Base-by-base conservation (phyloP, 352 stramenopile species). In the Globisporangium perplexum region DNA sequence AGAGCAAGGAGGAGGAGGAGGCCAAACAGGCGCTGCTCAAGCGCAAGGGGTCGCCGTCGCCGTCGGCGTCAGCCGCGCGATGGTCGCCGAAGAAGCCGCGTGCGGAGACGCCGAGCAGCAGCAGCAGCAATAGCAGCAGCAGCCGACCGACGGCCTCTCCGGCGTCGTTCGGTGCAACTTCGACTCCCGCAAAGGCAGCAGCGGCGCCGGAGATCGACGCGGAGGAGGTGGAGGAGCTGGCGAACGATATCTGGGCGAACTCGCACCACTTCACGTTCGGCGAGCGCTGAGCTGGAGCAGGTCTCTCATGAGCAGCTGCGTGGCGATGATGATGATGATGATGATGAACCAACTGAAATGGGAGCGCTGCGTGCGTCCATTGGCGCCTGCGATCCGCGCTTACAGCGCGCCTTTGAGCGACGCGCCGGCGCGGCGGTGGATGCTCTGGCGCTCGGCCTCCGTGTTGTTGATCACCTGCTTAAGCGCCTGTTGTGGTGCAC, bases 171-270 rank as follows among this genome's bases (percentile, higher is more conserved):
- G 14, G 5, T 22, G 12, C 43, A n/a, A n/a, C 47, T 4, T 30
- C 31, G 31, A 17, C 47, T 10, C 47, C 18, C 4, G n/a, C n/a
- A n/a, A n/a, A n/a, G n/a, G n/a, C n/a, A n/a, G n/a, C n/a, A n/a
- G n/a, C n/a, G n/a, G 41, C 22, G 7, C 17, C 49, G 20, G 33
- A 33, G 20, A 55, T 71, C n/a, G 66, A 69, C 18, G 75, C 72
- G 23, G 68, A 74, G 17, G 72, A 85, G 2, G 80, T 86, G n/a
- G 76, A 76, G 28, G 66, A 68, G 30, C 65, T 90, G 28, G 80
- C 80, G 45, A 88, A 88, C 63, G 77, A 88, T 42, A 90, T 90
- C 57, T 90, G 80, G 80, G 72, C 73, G 39, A 90, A 90, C 64
- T 86, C 80, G 54, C 66, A 87, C 68, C 67, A 90, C 54, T 88